Evolutionary conservation across 1,284 basidiomycete genomes (phyloP).

Genomic region (Puccinia polysora): DNA sequence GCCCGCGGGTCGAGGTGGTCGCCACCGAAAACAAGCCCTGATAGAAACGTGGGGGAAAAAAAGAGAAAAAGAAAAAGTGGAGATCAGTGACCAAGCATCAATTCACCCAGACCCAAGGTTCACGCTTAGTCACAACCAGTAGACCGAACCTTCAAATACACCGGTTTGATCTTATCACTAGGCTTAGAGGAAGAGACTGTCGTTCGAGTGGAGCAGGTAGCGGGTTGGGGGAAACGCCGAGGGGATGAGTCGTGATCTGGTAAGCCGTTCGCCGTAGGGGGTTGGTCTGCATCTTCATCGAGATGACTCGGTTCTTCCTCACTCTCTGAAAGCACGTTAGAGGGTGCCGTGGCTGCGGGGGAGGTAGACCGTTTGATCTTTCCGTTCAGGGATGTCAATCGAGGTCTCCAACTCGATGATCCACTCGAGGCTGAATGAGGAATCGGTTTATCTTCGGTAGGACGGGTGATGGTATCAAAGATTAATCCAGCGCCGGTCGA

Average conservation of each 20-base stretch:
- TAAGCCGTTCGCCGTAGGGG: conserved; percentile 7
- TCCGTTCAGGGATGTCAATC: conserved; percentile 24
- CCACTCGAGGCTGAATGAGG: conserved; percentile 30
- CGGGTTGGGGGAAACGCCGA: conserved; percentile 9
- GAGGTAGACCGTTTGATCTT: not conserved
- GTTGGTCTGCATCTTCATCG: conserved; percentile 9
- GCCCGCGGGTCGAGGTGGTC: conserved; percentile 87
- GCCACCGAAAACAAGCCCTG: conserved; percentile 63
- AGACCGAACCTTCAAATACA: conserved; percentile 42
- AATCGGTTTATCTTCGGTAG: not conserved
- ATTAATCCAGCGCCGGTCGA: not conserved
- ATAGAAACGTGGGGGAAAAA: conserved; percentile 41
- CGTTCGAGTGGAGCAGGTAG: conserved; percentile 31
- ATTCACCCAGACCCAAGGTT: no score
- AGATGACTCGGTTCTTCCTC: conserved; percentile 17
- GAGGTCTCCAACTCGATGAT: conserved; percentile 36
- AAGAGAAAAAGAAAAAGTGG: no score
- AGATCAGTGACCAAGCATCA: no score
- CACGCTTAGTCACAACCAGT: no score
- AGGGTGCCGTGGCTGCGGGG: not conserved
- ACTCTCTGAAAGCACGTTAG: conserved; percentile 27
- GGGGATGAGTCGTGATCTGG: conserved; percentile 3
- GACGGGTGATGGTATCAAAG: not conserved
- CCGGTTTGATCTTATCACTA: conserved; percentile 38
- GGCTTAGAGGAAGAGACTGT: conserved; percentile 20